Base-by-base conservation (phyloP, 257 asterid species). In the Handroanthus guayacan region DNA sequence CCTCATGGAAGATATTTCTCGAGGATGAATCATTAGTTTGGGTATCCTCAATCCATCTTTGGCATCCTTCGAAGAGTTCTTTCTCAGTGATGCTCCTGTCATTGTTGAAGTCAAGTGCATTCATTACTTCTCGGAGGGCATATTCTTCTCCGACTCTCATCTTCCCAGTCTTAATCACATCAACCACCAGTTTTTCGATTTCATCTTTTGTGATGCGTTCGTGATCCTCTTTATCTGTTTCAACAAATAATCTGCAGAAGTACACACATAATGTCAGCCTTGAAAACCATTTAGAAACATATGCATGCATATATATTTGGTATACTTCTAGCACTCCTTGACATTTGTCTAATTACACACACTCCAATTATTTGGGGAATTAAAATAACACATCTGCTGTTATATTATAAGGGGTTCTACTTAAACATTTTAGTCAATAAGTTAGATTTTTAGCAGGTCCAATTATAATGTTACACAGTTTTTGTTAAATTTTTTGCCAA, bases 41-140 rank as follows among this genome's bases (percentile, higher is more conserved):
- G 43, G 77, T 73, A 78, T 88, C 93, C 8, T 47, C 72, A 39
- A 89, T 78, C 86, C 87, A 86, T 74, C 78, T 67, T 16, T 76
- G 75, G 80, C 82, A 84, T 61, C 93, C 91, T 5, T 63, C 2
- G 10, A 82, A 44, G 76, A 89, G 83, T 71, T 89, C 94, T 2
- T 72, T 45, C 80, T 81, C 86, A 0, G 58, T 78, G 66, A 87
- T 86, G 3, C 3, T 63, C 62, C 25, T 58, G 72, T 67, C 80
- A 9, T 60, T 36, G 71, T 85, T 41, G 41, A 70, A 37, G 57
- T 89, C 90, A 3, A 86, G 82, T 18, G 75, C 79, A n/a, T 69
- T 55, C 80, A 87, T 78, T 3, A 89, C 66, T 65, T 81, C 65
- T 3, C 67, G 25, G 36, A 89, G 76, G 2, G 94, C 91, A 39